Evolutionary conservation across 768 basidiomycete genomes (phyloP).

Genomic region (Paxillus ammoniavirescens): DNA sequence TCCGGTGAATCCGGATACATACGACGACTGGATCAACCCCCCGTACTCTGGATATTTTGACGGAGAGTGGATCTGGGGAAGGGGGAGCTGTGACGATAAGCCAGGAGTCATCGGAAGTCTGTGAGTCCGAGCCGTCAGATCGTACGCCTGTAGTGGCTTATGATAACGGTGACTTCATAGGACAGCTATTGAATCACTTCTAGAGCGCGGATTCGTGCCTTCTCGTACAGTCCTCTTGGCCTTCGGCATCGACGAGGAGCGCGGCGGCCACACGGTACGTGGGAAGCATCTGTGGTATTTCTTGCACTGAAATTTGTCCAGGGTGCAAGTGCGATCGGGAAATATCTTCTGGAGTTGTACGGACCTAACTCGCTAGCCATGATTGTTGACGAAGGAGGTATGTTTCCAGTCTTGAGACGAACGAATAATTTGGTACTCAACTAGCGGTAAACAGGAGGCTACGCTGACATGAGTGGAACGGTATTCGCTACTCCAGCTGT

Average conservation of each 20-base stretch:
- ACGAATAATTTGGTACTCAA: neutral
- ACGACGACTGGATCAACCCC: constrained; percentile 45
- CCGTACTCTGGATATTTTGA: constrained; percentile 51
- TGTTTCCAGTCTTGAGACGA: neutral
- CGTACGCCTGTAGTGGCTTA: neutral
- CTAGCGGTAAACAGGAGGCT: constrained; percentile 24
- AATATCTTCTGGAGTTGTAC: constrained; percentile 40
- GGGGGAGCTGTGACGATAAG: constrained; percentile 48
- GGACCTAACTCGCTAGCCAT: constrained; percentile 52
- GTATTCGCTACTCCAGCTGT: constrained; percentile 32
- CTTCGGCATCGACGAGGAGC: constrained; percentile 47
- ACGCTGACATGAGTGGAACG: constrained; percentile 25
- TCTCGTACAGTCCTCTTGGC: constrained; percentile 33
- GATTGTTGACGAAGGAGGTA: constrained; percentile 61
- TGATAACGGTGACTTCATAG: constrained; percentile 10
- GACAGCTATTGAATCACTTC: constrained; percentile 24
- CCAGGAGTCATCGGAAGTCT: constrained; percentile 33
- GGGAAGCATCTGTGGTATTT: neutral
- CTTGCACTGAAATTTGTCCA: constrained; percentile 11
- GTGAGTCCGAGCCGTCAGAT: constrained; percentile 20
- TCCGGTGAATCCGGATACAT: constrained; percentile 45
- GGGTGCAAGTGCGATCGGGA: constrained; percentile 43
- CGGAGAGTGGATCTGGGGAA: constrained; percentile 46
- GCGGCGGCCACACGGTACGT: constrained; percentile 37
- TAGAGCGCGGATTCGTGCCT: constrained; percentile 29